Conservation (phyloP, 2,329 filamentous ascomycete species). For the Clarireedia sp. region DNA sequence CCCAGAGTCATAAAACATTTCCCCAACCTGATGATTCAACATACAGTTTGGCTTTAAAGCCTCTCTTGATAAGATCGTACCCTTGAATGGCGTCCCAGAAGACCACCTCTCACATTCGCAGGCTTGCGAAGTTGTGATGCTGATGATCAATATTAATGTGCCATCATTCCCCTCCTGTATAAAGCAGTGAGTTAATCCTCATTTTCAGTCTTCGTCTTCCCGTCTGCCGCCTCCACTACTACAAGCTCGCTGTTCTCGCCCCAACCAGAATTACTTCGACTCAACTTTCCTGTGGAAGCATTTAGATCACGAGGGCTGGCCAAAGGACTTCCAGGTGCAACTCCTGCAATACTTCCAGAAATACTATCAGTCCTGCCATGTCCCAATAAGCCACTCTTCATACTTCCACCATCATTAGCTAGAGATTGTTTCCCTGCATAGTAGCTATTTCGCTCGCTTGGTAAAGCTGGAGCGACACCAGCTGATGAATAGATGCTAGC, state of each 20-base stretch:
- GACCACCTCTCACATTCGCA: no score
- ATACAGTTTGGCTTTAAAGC: no score
- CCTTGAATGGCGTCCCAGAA: no score
- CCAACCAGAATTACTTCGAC: conserved; percentile 26
- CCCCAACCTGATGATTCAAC: no score
- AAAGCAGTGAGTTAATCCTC: not conserved
- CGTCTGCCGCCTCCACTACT: not conserved
- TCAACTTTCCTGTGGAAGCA: conserved; percentile 19
- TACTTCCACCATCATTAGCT: conserved; percentile 61
- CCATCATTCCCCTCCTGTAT: no score
- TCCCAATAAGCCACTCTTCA: conserved; percentile 68
- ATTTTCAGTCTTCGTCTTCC: not conserved
- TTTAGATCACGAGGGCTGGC: conserved; percentile 45
- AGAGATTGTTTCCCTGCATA: conserved; percentile 53
- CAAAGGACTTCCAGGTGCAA: conserved; percentile 48
- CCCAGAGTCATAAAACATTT: no score
- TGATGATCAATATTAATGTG: no score
- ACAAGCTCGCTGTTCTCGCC: conserved; percentile 12
- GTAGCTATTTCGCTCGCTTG: conserved; percentile 73
- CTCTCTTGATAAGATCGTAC: no score
- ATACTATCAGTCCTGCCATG: conserved; percentile 79
- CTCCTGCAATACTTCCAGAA: conserved; percentile 61
- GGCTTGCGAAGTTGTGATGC: no score
- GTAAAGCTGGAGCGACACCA: conserved; percentile 55
- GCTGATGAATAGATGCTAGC: conserved; percentile 75